phyloP scores from a whole-genome alignment of 345 rosid genomes.

The Gossypium anomalum region DNA sequence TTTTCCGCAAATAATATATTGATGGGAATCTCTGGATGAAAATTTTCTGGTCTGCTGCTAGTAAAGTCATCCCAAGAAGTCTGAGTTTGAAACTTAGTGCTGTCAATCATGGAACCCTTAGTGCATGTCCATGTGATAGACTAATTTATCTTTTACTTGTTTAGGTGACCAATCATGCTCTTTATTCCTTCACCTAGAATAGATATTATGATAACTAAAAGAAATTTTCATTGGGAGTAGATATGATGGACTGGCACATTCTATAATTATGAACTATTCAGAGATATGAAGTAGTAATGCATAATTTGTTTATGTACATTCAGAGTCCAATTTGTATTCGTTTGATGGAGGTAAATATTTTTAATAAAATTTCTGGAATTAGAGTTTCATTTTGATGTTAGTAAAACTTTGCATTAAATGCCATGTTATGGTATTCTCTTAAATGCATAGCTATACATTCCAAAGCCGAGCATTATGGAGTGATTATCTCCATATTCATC shows the following conservation, averaged over 20 bases:
- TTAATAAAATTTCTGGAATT: not conserved
- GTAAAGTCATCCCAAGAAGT: not conserved
- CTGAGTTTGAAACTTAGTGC: not conserved
- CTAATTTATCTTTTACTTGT: not conserved
- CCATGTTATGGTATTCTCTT: not conserved
- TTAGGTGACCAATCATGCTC: not conserved
- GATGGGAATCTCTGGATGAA: not conserved
- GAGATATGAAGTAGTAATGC: not conserved
- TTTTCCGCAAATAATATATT: slow-evolving; percentile 7
- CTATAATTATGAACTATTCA: not conserved
- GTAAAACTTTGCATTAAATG: not conserved
- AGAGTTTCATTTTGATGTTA: not conserved
- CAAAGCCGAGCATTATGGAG: not conserved
- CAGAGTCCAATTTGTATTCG: not conserved
- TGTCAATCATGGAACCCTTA: not conserved
- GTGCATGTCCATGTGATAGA: slow-evolving; percentile 4
- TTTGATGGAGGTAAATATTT: not conserved
- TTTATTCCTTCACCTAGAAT: not conserved
- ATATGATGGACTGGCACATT: slow-evolving; percentile 3
- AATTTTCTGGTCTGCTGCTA: not conserved
- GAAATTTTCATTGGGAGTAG: not conserved
- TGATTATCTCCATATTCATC: slow-evolving; percentile 1
- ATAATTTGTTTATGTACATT: not conserved
- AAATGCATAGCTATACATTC: not conserved
- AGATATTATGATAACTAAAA: not conserved